Conservation (phyloP, 1,284 basidiomycete genomes). For the Ceratorhiza oryzae-sativae region DNA sequence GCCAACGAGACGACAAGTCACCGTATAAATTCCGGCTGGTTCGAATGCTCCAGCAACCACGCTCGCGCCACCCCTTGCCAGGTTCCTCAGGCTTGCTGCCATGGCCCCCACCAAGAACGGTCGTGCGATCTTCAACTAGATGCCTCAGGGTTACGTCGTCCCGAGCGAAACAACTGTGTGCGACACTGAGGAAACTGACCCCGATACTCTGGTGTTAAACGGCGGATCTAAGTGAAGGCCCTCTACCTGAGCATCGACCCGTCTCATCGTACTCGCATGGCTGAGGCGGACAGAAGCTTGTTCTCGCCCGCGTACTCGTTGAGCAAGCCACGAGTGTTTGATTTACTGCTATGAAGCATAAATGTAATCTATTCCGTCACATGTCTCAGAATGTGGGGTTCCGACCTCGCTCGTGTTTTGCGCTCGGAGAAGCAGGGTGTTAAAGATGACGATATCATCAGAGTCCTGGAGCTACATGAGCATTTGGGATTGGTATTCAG, state of each 20-base stretch:
- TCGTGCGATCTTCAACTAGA: conserved; percentile 46
- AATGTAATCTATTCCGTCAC: neutral
- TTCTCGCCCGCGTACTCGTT: conserved; percentile 45
- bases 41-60: neutral
- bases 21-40: neutral
- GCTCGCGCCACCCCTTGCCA: neutral
- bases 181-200: conserved; percentile 59
- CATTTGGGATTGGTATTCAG: neutral
- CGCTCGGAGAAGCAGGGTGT: conserved; percentile 49
- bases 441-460: conserved; percentile 57
- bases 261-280: conserved; percentile 57
- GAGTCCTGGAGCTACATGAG: conserved; percentile 49
- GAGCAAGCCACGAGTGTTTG: conserved; percentile 53
- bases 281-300: conserved; percentile 40
- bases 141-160: conserved; percentile 56
- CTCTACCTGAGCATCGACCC: conserved; percentile 60
- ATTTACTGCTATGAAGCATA: neutral
- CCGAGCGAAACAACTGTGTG: conserved; percentile 59
- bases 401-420: conserved; percentile 41
- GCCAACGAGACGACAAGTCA: too few relatives aligned
- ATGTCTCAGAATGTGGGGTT: conserved; percentile 48
- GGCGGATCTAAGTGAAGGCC: conserved; percentile 62
- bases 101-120: conserved; percentile 45
- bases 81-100: neutral
- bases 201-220: conserved; percentile 57